Percentiles rank a stretch among this genome's conserved stretches.
Conservation (phyloP, 768 basidiomycete genomes). For the Xanthoconium stramineum region DNA sequence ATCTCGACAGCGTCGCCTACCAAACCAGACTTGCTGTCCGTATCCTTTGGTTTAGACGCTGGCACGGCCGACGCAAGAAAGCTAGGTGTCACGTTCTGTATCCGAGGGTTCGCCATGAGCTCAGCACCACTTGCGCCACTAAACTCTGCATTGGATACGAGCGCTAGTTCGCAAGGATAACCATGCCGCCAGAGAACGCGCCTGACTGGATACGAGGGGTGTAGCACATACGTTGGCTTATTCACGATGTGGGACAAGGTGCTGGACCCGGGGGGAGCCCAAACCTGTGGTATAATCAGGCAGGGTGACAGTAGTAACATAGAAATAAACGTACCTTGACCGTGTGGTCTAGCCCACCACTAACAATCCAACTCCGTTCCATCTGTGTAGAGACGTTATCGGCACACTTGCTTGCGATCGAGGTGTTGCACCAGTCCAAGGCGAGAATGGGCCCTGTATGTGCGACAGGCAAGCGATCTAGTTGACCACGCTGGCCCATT, state of each 20-base stretch:
- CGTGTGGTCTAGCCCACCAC: conserved; percentile 73
- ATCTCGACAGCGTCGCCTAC: conserved; percentile 68
- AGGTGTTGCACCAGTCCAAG: conserved; percentile 63
- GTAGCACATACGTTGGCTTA: conserved; percentile 66
- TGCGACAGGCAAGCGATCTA: conserved; percentile 71
- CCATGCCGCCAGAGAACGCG: conserved; percentile 74
- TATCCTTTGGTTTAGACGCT: conserved; percentile 12
- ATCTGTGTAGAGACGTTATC: conserved; percentile 15
- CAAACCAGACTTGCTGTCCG: conserved; percentile 10
- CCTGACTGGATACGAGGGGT: conserved; percentile 72
- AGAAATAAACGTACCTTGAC: conserved; percentile 54
- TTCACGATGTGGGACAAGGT: conserved; percentile 54
- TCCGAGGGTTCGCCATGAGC: conserved; percentile 27
- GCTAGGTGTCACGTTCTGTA: conserved; percentile 22
- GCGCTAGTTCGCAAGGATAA: conserved; percentile 70
- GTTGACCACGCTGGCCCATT: conserved; percentile 69
- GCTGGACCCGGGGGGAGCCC: conserved; percentile 52
- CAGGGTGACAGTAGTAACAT: neutral
- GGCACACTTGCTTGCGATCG: conserved; percentile 14
- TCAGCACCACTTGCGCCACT: conserved; percentile 31
- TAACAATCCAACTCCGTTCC: conserved; percentile 70
- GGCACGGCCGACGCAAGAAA: conserved; percentile 16
- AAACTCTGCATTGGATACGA: conserved; percentile 65
- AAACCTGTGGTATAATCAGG: conserved; percentile 44
- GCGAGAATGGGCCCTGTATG: conserved; percentile 70